Evolutionary conservation across 495 filamentous ascomycete genomes (phyloP).

Genomic region (Evernia prunastri): DNA sequence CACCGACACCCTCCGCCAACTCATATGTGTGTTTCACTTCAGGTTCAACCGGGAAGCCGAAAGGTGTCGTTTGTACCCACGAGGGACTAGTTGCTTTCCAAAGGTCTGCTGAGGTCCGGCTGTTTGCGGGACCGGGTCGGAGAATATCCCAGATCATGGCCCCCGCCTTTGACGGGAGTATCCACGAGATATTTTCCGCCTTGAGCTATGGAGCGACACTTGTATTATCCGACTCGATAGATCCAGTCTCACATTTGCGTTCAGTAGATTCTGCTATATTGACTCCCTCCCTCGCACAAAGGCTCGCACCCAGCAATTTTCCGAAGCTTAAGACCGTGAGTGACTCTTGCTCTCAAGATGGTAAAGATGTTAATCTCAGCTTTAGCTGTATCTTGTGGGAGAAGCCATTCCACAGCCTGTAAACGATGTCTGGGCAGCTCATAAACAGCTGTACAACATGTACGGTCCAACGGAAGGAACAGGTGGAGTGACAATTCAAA

Average conservation of each 20-base stretch:
- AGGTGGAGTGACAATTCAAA: conserved; percentile 28
- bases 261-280: background rate
- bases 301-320: background rate
- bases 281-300: background rate
- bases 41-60: conserved; percentile 34
- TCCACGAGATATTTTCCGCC: conserved; percentile 38
- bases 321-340: background rate
- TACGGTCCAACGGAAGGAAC: conserved; percentile 38
- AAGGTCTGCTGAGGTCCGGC: background rate
- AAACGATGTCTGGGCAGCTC: conserved; percentile 27
- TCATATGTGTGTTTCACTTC: conserved; percentile 38
- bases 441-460: conserved; percentile 31
- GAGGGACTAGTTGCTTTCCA: conserved; percentile 22
- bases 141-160: conserved; percentile 33
- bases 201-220: conserved; percentile 36
- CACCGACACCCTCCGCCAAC: background rate
- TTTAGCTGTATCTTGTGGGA: background rate
- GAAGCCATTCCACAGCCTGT: background rate
- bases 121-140: conserved; percentile 25
- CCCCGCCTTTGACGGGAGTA: conserved; percentile 35
- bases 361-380: background rate
- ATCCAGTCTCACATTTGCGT: background rate
- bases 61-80: conserved; percentile 30
- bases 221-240: conserved; percentile 25
- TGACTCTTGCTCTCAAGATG: background rate